Base-by-base conservation (phyloP, 345 rosid species). In the Brassica nigra region DNA sequence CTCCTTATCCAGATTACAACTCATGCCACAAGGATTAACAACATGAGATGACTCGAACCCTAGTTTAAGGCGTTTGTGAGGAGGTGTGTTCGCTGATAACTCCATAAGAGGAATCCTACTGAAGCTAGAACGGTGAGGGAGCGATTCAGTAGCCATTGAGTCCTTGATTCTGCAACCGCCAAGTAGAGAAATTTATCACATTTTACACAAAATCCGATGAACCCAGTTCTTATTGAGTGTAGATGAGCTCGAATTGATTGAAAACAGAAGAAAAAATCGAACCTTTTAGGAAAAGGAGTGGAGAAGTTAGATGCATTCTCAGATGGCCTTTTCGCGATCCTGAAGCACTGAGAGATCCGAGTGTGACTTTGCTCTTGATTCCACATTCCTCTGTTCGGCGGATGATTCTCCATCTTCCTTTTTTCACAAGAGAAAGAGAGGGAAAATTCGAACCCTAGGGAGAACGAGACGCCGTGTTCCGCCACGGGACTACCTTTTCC, bases 321-420 rank as follows among this genome's bases (percentile, higher is more conserved):
- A 16, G 80, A 84, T 49, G 82, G 84, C 69, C 98, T 90, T 81
- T 90, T 89, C 55, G 88, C 82, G 9, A 85, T 84, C 70, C 88
- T 86, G 83, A 92, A 94, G 70, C 85, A 88, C 8, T 85, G 88
- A 68, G 94, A 86, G 67, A 90, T 86, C 20, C 88, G 89, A 77
- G 36, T 73, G 36, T 79, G 88, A 20, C 14, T 62, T 5, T 70
- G 47, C 36, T 75, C 66, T 69, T 63, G 76, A 55, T 75, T 70
- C 83, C 66, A 64, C 10, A 80, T 75, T 39, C 83, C 83, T 80
- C 83, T 80, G 62, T 80, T 80, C 1, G 83, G 83, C 59, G 83
- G 83, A 4, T 55, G 79, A 80, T 80, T 80, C 83, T 80, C 83
- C 83, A 80, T 80, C 14, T 63, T 74, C 64, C 61, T 33, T 33